Evolutionary conservation across 108 stramenopile genomes (phyloP).

Genomic region (Phaeodactylum tricornutum): DNA sequence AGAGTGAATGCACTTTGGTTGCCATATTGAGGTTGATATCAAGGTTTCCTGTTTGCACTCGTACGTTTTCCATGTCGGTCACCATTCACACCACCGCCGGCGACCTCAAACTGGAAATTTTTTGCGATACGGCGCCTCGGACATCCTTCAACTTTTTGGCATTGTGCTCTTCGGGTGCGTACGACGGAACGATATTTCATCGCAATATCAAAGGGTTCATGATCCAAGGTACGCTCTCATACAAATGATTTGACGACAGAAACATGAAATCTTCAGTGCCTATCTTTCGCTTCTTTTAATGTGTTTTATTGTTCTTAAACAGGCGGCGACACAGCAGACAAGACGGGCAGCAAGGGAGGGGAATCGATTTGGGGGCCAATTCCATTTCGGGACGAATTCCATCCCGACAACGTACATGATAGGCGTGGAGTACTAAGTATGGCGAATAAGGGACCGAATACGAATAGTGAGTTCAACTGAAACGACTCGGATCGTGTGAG

Average conservation of each 20-base stretch:
- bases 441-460: conserved; percentile 91
- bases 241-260: no score
- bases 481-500: conserved; percentile 5
- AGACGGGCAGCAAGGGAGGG: conserved; percentile 59
- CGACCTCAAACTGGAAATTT: conserved; percentile 91
- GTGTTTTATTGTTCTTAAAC: no score
- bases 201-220: conserved; percentile 95
- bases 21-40: no score
- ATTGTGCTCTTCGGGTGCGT: conserved; percentile 78
- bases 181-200: conserved; percentile 91
- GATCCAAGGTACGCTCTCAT: no score
- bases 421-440: conserved; percentile 84
- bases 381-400: conserved; percentile 91
- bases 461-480: no score
- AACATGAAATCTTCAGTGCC: not conserved
- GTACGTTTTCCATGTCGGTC: no score
- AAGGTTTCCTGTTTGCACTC: no score
- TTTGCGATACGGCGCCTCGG: conserved; percentile 91
- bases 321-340: conserved; percentile 35
- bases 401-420: conserved; percentile 83
- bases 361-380: conserved; percentile 95
- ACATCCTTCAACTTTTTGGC: conserved; percentile 86
- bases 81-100: conserved; percentile 91
- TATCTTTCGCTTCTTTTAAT: not conserved
- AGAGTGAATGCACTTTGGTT: no score